Evolutionary conservation across 1,139 yeast species (phyloP), one percentile per base, ranked within the genome.

Genomic region (Protomyces pachydermus): DNA sequence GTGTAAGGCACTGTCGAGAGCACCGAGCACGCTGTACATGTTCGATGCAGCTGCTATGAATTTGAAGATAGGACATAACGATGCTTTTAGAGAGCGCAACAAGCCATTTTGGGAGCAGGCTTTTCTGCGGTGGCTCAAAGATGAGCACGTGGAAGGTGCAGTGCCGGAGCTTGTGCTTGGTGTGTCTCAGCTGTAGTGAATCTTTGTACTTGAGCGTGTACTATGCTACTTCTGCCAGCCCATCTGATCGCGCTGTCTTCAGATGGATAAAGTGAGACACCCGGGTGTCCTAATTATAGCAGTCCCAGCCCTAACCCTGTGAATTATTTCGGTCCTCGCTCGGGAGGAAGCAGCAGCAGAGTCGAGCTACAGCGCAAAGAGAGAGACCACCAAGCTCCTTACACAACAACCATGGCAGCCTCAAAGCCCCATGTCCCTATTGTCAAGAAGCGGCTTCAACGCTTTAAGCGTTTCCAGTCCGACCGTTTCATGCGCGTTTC

Each of bases 381-480:
- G 32, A 28, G 9, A 5, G 5, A 28, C 32, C 32, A 28, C 32
- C 32, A 28, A 28, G 32, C 32, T 28, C 3, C 32, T 2, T 28
- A 5, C 32, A 28, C 32, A 28, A 28, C 32, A 28, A 42, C 12
- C 48, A 86, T 93, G 98, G 97, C 98, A 84, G 90, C 96, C 83
- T 85, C 97, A 77, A 84, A 90, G 80, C 91, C 96, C 78, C 96
- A 90, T 86, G 97, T 97, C 83, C 91, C 90, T 91, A 93, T 95
- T 84, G 97, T 93, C 82, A 95, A 95, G 93, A 95, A 95, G 91
- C 95, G 91, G 89, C 81, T 91, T 80, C 88, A 88, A 86, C 88
- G 88, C 87, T 95, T 95, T 90, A 93, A 91, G 93, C 91, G 99
- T 85, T 98, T 93, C 82, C 98, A 95, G 86, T 91, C 97, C 81